Percentiles rank a stretch among this genome's conserved stretches.
Conservation (phyloP, 1,284 basidiomycete species). For the Ganoderma resinaceum region DNA sequence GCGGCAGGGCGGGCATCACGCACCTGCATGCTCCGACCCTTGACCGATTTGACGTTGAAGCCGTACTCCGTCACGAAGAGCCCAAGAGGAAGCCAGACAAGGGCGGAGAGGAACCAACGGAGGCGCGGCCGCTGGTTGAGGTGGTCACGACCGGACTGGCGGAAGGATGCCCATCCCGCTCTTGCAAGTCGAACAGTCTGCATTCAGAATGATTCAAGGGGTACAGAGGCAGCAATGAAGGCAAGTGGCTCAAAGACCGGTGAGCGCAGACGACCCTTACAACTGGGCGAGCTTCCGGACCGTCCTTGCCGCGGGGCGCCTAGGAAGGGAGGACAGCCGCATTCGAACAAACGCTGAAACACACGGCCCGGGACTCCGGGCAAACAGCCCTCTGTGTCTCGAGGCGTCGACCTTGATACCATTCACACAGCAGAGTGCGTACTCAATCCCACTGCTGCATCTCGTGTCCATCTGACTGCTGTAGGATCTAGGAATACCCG, state of each 20-base stretch:
- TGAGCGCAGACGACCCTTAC: too few relatives aligned
- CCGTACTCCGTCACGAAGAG: slow-evolving; percentile 58
- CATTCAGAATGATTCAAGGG: slow-evolving; percentile 5
- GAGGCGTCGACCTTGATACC: too few relatives aligned
- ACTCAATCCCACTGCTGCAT: too few relatives aligned
- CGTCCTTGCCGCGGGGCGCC: background rate
- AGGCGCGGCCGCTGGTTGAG: slow-evolving; percentile 24
- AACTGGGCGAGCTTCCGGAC: background rate
- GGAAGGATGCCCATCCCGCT: slow-evolving; percentile 13
- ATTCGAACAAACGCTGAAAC: background rate
- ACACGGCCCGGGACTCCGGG: too few relatives aligned
- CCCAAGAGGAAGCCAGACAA: slow-evolving; percentile 67
- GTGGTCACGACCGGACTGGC: slow-evolving; percentile 29
- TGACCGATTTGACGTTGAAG: slow-evolving; percentile 61
- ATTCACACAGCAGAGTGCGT: too few relatives aligned
- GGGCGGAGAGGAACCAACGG: slow-evolving; percentile 35
- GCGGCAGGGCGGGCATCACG: slow-evolving; percentile 18
- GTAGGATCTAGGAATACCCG: too few relatives aligned
- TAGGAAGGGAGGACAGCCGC: background rate
- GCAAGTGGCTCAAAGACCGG: too few relatives aligned
- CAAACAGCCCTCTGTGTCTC: background rate
- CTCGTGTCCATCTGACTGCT: too few relatives aligned
- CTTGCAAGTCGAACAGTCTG: slow-evolving; percentile 15
- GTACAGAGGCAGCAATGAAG: background rate
- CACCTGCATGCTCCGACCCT: slow-evolving; percentile 81